These are phyloP conservation scores for Blastobotrys parvus DNA, from an alignment of 805 yeast species.

Conservation along the genomic window DNA sequence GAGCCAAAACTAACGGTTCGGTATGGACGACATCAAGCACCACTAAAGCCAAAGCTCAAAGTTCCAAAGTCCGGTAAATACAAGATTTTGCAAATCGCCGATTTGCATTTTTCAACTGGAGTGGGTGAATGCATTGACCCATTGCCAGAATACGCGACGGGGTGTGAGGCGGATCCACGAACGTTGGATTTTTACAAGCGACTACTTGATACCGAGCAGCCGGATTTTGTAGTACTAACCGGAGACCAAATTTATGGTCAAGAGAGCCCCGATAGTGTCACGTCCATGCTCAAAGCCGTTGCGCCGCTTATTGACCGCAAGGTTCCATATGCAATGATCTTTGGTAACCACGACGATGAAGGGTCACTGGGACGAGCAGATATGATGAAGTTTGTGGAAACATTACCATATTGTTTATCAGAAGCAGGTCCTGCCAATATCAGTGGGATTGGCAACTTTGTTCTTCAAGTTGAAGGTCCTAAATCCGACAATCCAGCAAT, in stretches of 20 bases:
- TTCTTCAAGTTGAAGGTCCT: constrained; percentile 41
- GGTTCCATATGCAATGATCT: constrained; percentile 76
- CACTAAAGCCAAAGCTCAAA: not conserved
- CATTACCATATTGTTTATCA: constrained; percentile 63
- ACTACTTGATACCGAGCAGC: constrained; percentile 66
- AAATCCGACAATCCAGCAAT: constrained; percentile 35
- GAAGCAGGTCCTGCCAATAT: constrained; percentile 55
- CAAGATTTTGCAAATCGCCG: constrained; percentile 84
- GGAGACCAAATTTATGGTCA: constrained; percentile 92
- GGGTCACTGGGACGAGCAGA: constrained; percentile 56
- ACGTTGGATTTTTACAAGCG: constrained; percentile 53
- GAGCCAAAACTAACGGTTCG: constrained; percentile 1
- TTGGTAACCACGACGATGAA: constrained; percentile 95
- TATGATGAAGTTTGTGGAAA: constrained; percentile 46
- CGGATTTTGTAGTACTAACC: constrained; percentile 77
- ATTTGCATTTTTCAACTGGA: constrained; percentile 83
- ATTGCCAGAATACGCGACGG: constrained; percentile 19
- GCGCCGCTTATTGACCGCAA: constrained; percentile 55
- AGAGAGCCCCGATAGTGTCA: constrained; percentile 68
- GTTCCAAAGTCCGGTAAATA: constrained; percentile 32
- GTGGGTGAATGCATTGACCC: constrained; percentile 69
- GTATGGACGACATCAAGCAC: not conserved
- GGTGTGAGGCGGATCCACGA: constrained; percentile 72
- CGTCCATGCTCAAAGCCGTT: constrained; percentile 70
- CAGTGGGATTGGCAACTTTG: constrained; percentile 81